Evolutionary conservation across 306 rosid genomes (phyloP).

Genomic region (Senna siamea): DNA sequence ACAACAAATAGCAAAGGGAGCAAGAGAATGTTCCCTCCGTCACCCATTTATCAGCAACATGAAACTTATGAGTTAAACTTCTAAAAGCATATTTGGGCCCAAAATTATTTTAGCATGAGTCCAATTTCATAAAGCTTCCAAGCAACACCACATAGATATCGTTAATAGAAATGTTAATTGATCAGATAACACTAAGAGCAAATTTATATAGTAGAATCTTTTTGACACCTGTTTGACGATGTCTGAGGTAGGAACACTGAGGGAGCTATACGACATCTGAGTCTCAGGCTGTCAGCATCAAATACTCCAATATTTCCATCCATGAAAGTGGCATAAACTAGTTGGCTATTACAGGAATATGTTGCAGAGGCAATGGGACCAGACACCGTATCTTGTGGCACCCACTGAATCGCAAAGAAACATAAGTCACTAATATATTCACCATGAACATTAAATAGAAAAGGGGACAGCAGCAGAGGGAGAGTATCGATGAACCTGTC

Average conservation of each 20-base stretch:
- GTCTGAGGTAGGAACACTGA: slow-evolving; percentile 61
- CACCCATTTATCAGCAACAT: background rate
- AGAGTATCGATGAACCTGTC: slow-evolving; percentile 46
- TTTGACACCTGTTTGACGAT: slow-evolving; percentile 52
- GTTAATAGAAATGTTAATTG: background rate
- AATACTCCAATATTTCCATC: slow-evolving; percentile 86
- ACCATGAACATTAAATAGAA: background rate
- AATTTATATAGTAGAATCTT: background rate
- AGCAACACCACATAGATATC: slow-evolving; percentile 2
- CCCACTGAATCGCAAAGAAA: slow-evolving; percentile 63
- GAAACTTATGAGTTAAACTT: background rate
- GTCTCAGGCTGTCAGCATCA: slow-evolving; percentile 65
- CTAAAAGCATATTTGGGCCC: background rate
- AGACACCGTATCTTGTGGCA: slow-evolving; percentile 61
- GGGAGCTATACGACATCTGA: slow-evolving; percentile 72
- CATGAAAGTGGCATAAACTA: slow-evolving; percentile 65
- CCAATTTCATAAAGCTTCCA: background rate
- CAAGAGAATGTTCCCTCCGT: background rate
- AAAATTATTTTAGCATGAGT: background rate
- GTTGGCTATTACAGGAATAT: slow-evolving; percentile 71
- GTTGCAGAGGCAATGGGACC: slow-evolving; percentile 66
- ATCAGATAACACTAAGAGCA: background rate
- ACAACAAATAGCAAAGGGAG: background rate
- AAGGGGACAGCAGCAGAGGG: background rate
- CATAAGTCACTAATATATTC: slow-evolving; percentile 22